Evolutionary conservation across 2,329 filamentous ascomycete species (phyloP).

Genomic region (Apiospora malaysiana): DNA sequence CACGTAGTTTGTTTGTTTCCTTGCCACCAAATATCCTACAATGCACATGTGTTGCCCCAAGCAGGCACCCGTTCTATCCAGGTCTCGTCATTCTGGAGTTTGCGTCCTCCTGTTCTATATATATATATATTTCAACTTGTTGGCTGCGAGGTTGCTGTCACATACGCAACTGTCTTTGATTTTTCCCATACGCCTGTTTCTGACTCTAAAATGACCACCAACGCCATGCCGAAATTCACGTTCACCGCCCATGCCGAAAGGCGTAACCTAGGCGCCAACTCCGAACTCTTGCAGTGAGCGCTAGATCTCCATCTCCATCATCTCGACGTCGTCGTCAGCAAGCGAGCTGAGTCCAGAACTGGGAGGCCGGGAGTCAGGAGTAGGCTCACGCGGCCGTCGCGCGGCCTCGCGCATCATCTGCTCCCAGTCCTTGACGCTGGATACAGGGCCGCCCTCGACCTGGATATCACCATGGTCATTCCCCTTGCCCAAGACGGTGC

Average conservation of each 20-base stretch:
- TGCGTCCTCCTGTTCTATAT: neutral
- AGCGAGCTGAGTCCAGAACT: slow-evolving; percentile 65
- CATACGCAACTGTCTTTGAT: neutral
- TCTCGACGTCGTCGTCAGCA: slow-evolving; percentile 51
- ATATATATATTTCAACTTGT: neutral
- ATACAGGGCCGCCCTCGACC: slow-evolving; percentile 77
- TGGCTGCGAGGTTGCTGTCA: neutral
- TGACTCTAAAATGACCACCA: neutral
- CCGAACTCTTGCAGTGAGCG: neutral
- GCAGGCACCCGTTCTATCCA: neutral
- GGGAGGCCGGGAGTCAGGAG: slow-evolving; percentile 49
- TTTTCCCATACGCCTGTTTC: neutral
- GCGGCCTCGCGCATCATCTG: slow-evolving; percentile 45
- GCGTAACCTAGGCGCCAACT: neutral
- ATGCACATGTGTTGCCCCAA: neutral
- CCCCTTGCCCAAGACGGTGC: slow-evolving; percentile 79
- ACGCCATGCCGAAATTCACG: slow-evolving; percentile 20
- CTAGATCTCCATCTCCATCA: slow-evolving; percentile 41
- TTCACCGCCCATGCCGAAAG: neutral
- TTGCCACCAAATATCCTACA: neutral
- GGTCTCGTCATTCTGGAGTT: neutral
- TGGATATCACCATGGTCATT: slow-evolving; percentile 74
- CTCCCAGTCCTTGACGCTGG: slow-evolving; percentile 72
- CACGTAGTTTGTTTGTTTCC: neutral
- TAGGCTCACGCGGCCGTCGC: slow-evolving; percentile 35